A percentile compares a stretch with the other conserved stretches of the same genome.
phyloP scores from a whole-genome alignment of 108 stramenopile genomes.

The Nannochloropsis granulata region DNA sequence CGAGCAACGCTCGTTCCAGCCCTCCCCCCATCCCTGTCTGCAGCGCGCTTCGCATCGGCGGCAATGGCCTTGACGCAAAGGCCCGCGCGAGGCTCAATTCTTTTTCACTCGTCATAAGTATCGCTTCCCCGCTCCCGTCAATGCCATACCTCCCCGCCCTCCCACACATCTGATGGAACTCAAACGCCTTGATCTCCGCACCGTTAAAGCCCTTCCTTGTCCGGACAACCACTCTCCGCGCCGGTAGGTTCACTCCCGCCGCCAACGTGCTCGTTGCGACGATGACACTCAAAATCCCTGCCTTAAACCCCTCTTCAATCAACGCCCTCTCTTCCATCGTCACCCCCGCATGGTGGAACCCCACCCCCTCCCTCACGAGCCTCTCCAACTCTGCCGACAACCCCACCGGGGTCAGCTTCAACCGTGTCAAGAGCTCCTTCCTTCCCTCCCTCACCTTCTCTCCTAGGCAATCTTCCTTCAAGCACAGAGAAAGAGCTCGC shows the following conservation, averaged over 20 bases:
- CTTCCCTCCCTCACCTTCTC: constrained; percentile 18
- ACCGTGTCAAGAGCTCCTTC: constrained; percentile 5
- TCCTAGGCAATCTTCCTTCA: not conserved
- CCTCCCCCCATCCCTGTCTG: constrained; percentile 14
- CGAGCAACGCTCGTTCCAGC: constrained; percentile 26
- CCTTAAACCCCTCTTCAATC: constrained; percentile 20
- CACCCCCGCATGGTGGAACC: constrained; percentile 37
- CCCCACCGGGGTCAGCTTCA: not conserved
- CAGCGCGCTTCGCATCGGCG: constrained; percentile 15
- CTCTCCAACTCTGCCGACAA: not conserved
- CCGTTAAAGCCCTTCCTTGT: not conserved
- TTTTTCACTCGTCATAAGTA: not conserved
- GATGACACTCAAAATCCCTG: constrained; percentile 20
- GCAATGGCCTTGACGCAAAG: not conserved
- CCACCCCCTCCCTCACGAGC: constrained; percentile 26
- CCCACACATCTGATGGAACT: constrained; percentile 39
- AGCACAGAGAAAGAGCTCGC: not conserved
- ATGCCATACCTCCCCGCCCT: constrained; percentile 33
- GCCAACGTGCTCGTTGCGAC: constrained; percentile 35
- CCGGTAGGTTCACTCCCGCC: constrained; percentile 38
- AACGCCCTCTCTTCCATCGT: constrained; percentile 30
- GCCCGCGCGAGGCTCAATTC: not conserved
- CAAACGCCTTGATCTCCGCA: not conserved
- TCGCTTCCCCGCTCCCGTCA: constrained; percentile 6
- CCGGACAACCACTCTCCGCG: constrained; percentile 33